Evolutionary conservation across 2,329 filamentous ascomycete genomes (phyloP), one percentile per base, ranked within the genome.

Genomic region (Coleophoma crateriformis): DNA sequence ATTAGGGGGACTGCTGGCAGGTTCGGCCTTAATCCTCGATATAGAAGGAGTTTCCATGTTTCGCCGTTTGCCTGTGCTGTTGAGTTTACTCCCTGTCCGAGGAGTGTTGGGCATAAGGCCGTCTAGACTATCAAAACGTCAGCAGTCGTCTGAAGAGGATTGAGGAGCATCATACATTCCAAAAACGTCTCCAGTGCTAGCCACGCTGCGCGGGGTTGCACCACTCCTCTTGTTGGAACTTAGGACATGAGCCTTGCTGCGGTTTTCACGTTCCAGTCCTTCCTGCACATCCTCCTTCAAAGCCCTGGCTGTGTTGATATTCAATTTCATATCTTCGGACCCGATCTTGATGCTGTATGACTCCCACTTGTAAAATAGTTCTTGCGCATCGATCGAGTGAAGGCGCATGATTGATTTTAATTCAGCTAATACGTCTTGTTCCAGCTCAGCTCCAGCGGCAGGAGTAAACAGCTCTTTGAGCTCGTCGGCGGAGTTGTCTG

Each of bases 301-400:
- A 49, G 83, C 81, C 40, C 86, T 80, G 42, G 88, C 80, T 0
- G 80, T 85, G 35, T 86, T 80, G 39, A 95, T 75, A 44, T 86
- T 81, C 53, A 88, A 71, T 52, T 77, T 84, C 54, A 84, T 84
- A 50, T 90, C 87, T 50, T 95, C 89, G 44, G 82, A 73, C 20
- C 91, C 89, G 84, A 97, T 90, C 69, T 92, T 95, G 66, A 99
- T 86, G 68, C 88, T 91, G 75, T 96, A 97, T 0, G 90, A 92
- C 68, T 99, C 94, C 94, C 94, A 99, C 77, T 97, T 97, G 81
- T 90, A 96, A 69, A 90, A 96, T 22, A 97, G 76, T 65, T 97
- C 94, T 67, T 97, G 85, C 33, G 84, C 77, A 14, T 84, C 81
- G 53, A 97, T 79, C 44, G 82, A 83, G 70, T 96, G 89, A 52